Evolutionary conservation across 129 eudicot species (phyloP), one percentile per base, ranked within the genome.

Genomic region (Ambrosia trifida): DNA sequence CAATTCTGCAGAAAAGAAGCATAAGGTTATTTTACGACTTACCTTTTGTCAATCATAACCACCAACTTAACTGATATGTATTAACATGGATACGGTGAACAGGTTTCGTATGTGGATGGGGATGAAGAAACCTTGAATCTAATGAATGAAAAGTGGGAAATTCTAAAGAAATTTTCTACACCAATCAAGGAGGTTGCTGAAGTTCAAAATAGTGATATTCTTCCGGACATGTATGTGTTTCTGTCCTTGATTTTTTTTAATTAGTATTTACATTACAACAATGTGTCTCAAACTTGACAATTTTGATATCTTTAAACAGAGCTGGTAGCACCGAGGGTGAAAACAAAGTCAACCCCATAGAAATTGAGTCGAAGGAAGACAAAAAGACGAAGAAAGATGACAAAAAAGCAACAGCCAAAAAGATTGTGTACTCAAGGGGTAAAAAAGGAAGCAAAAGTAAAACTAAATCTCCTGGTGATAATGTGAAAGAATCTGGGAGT

Each of bases 101-200:
- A 93, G 98, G 89, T 94, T 11, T 13, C 35, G 24, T 94, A 94
- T 72, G 38, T 11, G 71, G 99, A 94, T 61, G 73, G 59, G n/a
- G 87, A 88, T 8, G 91, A 87, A 54, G 99, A 94, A 54, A 10
- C 16, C 5, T 53, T 94, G 51, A 62, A 68, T 67, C 85, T 94
- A 4, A 77, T 31, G 52, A 70, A 35, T 6, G 91, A 94, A 56
- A 46, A 52, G 69, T 94, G 96, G 97, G 87, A 84, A 67, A 17
- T 74, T 74, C 40, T 87, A 41, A 13, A 68, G 20, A 87, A 80
- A n/a, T 80, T 19, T 46, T 28, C 81, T 12, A 47, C 32, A 24
- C 44, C 56, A 3, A 74, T 31, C 28, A 75, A 56, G 91, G 96
- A 87, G 54, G 69, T 53, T 49, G 91, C 53, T 65, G 58, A 84